Evolutionary conservation across 2,329 filamentous ascomycete species (phyloP).

Genomic region (Aphanoascus verrucosus): DNA sequence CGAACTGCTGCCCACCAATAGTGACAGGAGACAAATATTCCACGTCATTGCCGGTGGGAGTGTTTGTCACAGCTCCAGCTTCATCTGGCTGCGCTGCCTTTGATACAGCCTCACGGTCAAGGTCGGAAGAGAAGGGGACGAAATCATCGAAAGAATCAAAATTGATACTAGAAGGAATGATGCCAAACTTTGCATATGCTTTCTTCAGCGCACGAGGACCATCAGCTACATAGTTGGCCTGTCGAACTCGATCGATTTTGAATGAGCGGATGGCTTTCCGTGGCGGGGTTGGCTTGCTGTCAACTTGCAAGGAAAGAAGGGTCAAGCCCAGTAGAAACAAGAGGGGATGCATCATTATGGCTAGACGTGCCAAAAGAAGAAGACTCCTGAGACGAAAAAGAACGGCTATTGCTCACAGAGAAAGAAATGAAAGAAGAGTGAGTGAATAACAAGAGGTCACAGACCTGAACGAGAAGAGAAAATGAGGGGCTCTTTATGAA

Average conservation of each 20-base stretch:
- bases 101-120: slow-evolving; percentile 21
- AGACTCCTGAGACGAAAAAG: not conserved
- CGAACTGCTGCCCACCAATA: slow-evolving; percentile 59
- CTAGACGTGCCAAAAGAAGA: not conserved
- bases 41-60: slow-evolving; percentile 53
- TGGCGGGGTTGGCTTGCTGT: slow-evolving; percentile 20
- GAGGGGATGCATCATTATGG: slow-evolving; percentile 14
- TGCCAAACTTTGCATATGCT: slow-evolving; percentile 58
- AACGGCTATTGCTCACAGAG: not conserved
- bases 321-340: slow-evolving; percentile 18
- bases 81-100: slow-evolving; percentile 20
- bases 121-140: slow-evolving; percentile 21
- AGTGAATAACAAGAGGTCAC: not conserved
- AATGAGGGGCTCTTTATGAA: not conserved
- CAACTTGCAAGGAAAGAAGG: slow-evolving; percentile 24
- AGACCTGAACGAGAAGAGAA: not conserved
- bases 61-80: slow-evolving; percentile 52
- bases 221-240: slow-evolving; percentile 47
- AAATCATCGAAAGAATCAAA: slow-evolving; percentile 29
- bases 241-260: slow-evolving; percentile 49
- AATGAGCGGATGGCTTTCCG: slow-evolving; percentile 40
- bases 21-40: slow-evolving; percentile 60
- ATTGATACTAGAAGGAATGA: slow-evolving; percentile 38
- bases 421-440: not conserved
- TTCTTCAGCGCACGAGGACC: slow-evolving; percentile 54